phyloP scores from a whole-genome alignment of 2,329 filamentous ascomycete species.

The Cercospora beticola region DNA sequence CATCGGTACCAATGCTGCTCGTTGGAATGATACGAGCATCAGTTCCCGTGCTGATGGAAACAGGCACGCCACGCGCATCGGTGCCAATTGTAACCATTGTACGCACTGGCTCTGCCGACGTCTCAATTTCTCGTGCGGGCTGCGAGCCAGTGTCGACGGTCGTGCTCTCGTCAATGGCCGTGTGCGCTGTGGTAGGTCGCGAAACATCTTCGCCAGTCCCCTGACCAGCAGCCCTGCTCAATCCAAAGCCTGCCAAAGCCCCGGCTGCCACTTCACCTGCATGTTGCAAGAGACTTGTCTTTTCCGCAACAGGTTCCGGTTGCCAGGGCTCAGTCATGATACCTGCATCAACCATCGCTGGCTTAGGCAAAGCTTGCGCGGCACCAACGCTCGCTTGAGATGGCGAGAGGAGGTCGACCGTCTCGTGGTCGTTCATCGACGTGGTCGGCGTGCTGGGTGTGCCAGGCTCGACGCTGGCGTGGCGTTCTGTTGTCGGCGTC shows the following conservation, averaged over 20 bases:
- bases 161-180: neutral
- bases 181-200: neutral
- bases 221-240: slow-evolving; percentile 29
- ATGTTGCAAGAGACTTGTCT: slow-evolving; percentile 23
- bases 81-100: slow-evolving; percentile 18
- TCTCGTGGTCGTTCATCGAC: slow-evolving; percentile 17
- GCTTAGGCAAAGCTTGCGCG: slow-evolving; percentile 13
- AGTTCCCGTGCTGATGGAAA: slow-evolving; percentile 16
- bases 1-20: slow-evolving; percentile 17
- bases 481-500: slow-evolving; percentile 28
- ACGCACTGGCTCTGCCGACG: neutral
- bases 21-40: slow-evolving; percentile 19
- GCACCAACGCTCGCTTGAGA: neutral
- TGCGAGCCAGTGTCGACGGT: slow-evolving; percentile 4
- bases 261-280: slow-evolving; percentile 36
- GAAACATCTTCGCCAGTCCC: neutral
- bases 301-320: slow-evolving; percentile 33
- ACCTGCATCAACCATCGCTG: slow-evolving; percentile 58
- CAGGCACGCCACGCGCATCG: slow-evolving; percentile 15
- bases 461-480: slow-evolving; percentile 43
- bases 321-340: slow-evolving; percentile 64
- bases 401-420: slow-evolving; percentile 5
- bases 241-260: slow-evolving; percentile 38
- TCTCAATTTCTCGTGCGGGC: neutral
- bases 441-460: slow-evolving; percentile 21